Base-by-base conservation (phyloP, 1,284 basidiomycete genomes). In the Apiotrichum domesticum region DNA sequence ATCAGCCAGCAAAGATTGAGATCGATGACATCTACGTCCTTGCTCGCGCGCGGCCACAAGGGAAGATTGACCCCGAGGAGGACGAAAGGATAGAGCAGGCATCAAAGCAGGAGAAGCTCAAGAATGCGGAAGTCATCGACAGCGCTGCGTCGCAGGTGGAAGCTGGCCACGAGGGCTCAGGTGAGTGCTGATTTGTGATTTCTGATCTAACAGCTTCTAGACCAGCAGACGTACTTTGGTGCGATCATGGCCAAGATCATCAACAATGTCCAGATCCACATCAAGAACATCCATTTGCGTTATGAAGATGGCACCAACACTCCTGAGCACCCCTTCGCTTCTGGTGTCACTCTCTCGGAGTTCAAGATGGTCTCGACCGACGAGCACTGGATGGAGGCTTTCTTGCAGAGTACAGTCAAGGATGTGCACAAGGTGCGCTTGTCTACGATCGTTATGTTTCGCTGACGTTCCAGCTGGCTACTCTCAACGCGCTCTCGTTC, bases 251-350 rank as follows among this genome's bases (percentile, higher is more conserved):
- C 88, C 49, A 95, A 96, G 73, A 86, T 99, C 60, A 84, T 98
- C 65, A 96, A 98, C 77, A 99, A 99, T 71, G 77, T 98, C 14
- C 96, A 99, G 78, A 85, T 98, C 41, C 94, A 91, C 14, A 85
- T 99, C 59, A 90, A 88, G 78, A 93, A 95, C 66, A 90, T 98
- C 51, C 94, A 98, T 71, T 79, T 98, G 52, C 87, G 96, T 50
- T 99, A 98, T 69, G 96, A 99, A 77, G 96, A 99, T 77, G 87
- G 85, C 52, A 77, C 95, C 62, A 97, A 91, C 63, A 91, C 93
- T 40, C 94, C 94, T 32, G 90, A 89, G 85, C 95, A 97, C 75
- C 95, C 95, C 7, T 98, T 99, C 73, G 87, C 95, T 3, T 87
- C 87, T 35, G 96, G 97, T 60, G 69, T 95, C 47, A 98, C 95